Percentiles rank a stretch among this genome's conserved stretches.
Conservation (phyloP, 2,329 filamentous ascomycete species). For the Penicillium sp. region DNA sequence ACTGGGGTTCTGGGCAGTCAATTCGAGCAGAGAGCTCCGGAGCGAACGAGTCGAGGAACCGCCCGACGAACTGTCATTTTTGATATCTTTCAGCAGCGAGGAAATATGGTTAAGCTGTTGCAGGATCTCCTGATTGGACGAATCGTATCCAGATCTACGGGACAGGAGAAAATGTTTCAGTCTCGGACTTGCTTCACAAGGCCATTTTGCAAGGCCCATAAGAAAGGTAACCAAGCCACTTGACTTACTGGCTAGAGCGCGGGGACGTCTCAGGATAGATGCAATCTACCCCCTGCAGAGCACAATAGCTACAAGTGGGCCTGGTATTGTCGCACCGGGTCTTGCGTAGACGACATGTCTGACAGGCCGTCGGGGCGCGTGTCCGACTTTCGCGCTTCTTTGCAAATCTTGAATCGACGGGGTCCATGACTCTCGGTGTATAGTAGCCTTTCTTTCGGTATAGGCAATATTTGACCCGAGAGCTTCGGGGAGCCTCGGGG, state of each 20-base stretch:
- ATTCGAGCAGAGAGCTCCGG: slow-evolving; percentile 17
- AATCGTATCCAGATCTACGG: slow-evolving; percentile 17
- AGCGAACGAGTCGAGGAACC: slow-evolving; percentile 16
- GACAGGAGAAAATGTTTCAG: neutral
- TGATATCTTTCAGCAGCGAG: slow-evolving; percentile 23
- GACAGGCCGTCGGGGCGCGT: slow-evolving; percentile 27
- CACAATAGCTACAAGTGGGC: slow-evolving; percentile 26
- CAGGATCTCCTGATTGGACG: slow-evolving; percentile 22
- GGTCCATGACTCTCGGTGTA: slow-evolving; percentile 16
- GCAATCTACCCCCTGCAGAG: slow-evolving; percentile 21
- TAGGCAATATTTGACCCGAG: slow-evolving; percentile 3
- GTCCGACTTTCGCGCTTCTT: slow-evolving; percentile 26
- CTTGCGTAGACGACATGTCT: slow-evolving; percentile 26
- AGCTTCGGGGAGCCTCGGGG: slow-evolving; percentile 21
- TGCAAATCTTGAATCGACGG: slow-evolving; percentile 9
- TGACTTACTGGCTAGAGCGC: slow-evolving; percentile 21
- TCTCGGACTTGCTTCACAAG: neutral
- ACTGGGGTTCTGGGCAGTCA: slow-evolving; percentile 12
- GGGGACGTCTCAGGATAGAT: slow-evolving; percentile 25
- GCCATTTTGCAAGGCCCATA: neutral
- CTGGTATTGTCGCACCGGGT: slow-evolving; percentile 27
- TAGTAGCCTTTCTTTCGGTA: slow-evolving; percentile 1
- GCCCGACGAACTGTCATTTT: slow-evolving; percentile 16
- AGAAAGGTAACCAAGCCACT: neutral
- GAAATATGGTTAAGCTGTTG: slow-evolving; percentile 22